Base-by-base conservation (phyloP, 2,329 filamentous ascomycete genomes). In the Pleoardoris graminearum region DNA sequence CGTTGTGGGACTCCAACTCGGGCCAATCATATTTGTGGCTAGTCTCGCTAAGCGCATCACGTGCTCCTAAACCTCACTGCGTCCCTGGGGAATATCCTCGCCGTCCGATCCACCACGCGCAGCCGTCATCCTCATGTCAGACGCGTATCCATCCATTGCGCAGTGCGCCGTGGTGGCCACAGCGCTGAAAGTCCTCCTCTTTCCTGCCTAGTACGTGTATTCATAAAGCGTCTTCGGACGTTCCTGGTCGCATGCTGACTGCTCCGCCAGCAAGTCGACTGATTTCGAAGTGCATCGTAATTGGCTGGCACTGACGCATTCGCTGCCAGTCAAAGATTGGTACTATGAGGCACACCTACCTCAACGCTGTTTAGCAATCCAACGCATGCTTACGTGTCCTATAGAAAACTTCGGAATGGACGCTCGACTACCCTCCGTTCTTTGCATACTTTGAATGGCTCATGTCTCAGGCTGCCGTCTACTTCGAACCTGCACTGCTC, bases 221-320 rank as follows among this genome's bases (percentile, higher is more conserved):
- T 57, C 50, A 25, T 53, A 45, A n/a, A 51, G 50, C 33, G 39
- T 47, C 17, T 32, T 48, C 25, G 7, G 37, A 22, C 23, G 21
- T 50, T 25, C 32, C 43, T n/a, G 33, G 44, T 19, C 53, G 51
- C 39, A 51, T 56, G 55, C 65, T 71, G 57, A 72, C 63, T 53
- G 49, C 55, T 59, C 47, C 38, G 50, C 53, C 75, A 97, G 92
- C 80, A 97, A 96, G 81, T 99, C 94, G 5, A 99, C 94, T 64
- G 94, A 99, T 75, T 99, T 99, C 68, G 94, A 99, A 75, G 94
- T 99, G 50, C 94, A 99, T 76, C 87, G 94, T 61, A 99, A 99
- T 79, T 99, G 94, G 94, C 85, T 99, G 35, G 94, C 94, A 58
- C 91, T 97, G 63, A 97, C 94, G 4, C 82, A 96, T 76, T 96